Percentiles rank a stretch among this genome's conserved stretches.
Evolutionary conservation across 1,284 basidiomycete species (phyloP).

Genomic region (Agaricales sp.): DNA sequence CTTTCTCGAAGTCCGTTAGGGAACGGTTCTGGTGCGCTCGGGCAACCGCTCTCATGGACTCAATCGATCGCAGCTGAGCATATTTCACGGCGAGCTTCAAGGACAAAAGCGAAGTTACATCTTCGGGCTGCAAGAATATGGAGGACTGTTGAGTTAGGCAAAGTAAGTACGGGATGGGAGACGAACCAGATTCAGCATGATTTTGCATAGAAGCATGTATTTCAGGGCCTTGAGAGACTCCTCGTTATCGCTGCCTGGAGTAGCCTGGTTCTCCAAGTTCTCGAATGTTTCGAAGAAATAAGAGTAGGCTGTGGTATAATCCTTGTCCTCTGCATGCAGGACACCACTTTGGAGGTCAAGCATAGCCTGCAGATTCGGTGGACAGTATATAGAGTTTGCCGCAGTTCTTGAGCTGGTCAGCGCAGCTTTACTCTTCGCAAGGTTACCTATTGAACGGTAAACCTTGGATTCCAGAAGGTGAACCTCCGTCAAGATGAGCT

Average conservation of each 20-base stretch:
- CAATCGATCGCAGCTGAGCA: conserved; percentile 73
- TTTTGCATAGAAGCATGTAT: conserved; percentile 97
- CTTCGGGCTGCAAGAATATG: conserved; percentile 62
- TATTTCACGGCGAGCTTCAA: conserved; percentile 88
- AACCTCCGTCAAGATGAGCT: conserved; percentile 96
- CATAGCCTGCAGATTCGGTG: conserved; percentile 84
- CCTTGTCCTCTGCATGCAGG: conserved; percentile 94
- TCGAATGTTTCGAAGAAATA: conserved; percentile 99
- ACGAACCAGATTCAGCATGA: conserved; percentile 90
- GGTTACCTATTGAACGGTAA: conserved; percentile 85
- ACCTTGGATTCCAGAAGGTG: conserved; percentile 90
- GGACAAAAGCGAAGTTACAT: conserved; percentile 77
- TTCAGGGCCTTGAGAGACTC: conserved; percentile 79
- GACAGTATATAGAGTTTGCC: conserved; percentile 97
- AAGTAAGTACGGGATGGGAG: background rate
- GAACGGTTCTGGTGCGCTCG: conserved; percentile 89
- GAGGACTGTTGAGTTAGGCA: conserved; percentile 74
- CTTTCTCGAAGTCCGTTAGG: conserved; percentile 83
- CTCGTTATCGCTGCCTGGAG: conserved; percentile 49
- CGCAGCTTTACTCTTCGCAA: conserved; percentile 92
- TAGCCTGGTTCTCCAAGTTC: conserved; percentile 43
- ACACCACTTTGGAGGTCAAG: conserved; percentile 91
- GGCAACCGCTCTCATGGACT: conserved; percentile 93
- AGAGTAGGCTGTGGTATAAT: conserved; percentile 94
- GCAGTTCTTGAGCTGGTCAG: conserved; percentile 90